phyloP scores from a whole-genome alignment of 306 rosid species.

The Sicyos edulis region DNA sequence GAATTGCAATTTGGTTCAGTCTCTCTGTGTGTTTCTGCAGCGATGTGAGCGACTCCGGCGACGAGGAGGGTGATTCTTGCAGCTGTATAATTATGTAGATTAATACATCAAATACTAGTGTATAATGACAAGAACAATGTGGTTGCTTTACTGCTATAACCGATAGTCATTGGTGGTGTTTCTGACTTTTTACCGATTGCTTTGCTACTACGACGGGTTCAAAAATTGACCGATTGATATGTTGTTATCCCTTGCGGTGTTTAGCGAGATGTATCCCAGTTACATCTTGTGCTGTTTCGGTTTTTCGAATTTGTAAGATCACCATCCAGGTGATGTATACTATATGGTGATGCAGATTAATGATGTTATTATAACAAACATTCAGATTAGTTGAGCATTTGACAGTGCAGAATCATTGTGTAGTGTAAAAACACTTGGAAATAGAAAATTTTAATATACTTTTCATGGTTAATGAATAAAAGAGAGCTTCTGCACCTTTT shows the following conservation, averaged over 20 bases:
- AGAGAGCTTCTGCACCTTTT: too few species aligned
- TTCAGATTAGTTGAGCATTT: slow-evolving; percentile 15
- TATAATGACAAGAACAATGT: slow-evolving; percentile 14
- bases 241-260: not conserved
- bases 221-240: not conserved
- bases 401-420: not conserved
- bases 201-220: not conserved
- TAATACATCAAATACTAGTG: slow-evolving; percentile 6
- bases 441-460: too few species aligned
- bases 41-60: slow-evolving; percentile 24
- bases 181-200: slow-evolving; percentile 9
- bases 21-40: slow-evolving; percentile 12
- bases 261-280: not conserved
- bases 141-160: slow-evolving; percentile 2
- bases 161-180: slow-evolving; percentile 4
- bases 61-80: slow-evolving; percentile 24
- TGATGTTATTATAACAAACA: not conserved
- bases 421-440: too few species aligned
- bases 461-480: too few species aligned
- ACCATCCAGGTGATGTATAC: too few species aligned
- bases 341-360: not conserved
- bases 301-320: not conserved
- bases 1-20: too few species aligned
- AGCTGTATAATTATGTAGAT: slow-evolving; percentile 26
- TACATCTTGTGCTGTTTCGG: not conserved